Evolutionary conservation across 1,139 yeast species (phyloP).

Genomic region (Pichia sp.): DNA sequence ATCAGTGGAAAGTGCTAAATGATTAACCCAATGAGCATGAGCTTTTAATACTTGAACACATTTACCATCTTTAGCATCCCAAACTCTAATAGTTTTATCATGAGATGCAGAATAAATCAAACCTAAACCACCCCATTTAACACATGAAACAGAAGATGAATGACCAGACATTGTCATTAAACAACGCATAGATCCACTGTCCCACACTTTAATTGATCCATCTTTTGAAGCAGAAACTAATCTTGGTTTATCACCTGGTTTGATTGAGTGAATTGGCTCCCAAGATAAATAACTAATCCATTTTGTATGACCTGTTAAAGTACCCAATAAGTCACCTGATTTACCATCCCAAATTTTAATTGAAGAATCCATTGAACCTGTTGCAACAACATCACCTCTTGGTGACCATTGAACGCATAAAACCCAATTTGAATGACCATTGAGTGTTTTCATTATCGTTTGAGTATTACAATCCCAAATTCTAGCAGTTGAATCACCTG

Average conservation of each 20-base stretch:
- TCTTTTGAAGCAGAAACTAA: conserved; percentile 89
- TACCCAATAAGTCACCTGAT: conserved; percentile 70
- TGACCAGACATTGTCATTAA: conserved; percentile 79
- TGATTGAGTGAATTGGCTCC: conserved; percentile 87
- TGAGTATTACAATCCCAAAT: conserved; percentile 97
- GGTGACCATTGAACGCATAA: conserved; percentile 92
- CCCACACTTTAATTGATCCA: conserved; percentile 88
- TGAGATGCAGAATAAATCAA: conserved; percentile 86
- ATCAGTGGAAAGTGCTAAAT: conserved; percentile 85
- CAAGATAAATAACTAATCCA: conserved; percentile 87
- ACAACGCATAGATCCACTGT: conserved; percentile 64
- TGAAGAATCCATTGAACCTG: conserved; percentile 93
- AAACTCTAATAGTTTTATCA: conserved; percentile 86
- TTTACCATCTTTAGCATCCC: conserved; percentile 81
- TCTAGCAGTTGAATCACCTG: conserved; percentile 96
- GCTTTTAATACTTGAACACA: conserved; percentile 73
- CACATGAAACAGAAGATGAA: conserved; percentile 82
- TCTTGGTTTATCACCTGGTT: conserved; percentile 58
- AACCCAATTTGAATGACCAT: conserved; percentile 93
- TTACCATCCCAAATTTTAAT: conserved; percentile 80
- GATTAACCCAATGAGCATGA: conserved; percentile 98
- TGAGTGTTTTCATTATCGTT: conserved; percentile 73
- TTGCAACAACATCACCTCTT: conserved; percentile 83
- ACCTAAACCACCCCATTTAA: conserved; percentile 92
- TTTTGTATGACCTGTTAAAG: conserved; percentile 74